Conservation (phyloP, 78 protist genomes). For the Dictyostelium firmibasis region DNA sequence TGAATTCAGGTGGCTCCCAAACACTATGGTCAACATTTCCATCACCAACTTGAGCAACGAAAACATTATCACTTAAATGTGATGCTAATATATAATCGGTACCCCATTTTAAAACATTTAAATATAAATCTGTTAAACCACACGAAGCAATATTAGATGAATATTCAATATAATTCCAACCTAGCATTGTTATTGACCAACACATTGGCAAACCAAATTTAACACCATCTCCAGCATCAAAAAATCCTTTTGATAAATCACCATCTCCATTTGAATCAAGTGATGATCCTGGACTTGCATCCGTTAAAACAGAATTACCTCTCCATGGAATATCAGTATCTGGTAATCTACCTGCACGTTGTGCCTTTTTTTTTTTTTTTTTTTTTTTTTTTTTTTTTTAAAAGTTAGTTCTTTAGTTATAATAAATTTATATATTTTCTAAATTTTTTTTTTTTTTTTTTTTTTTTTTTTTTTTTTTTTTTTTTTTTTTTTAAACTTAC, state of each 20-base stretch:
- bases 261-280: conserved; percentile 65
- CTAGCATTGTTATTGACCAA: conserved; percentile 46
- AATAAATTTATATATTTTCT: no score
- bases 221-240: conserved; percentile 19
- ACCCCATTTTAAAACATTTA: conserved; percentile 53
- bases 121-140: not conserved
- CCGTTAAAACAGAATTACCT: conserved; percentile 17
- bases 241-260: conserved; percentile 61
- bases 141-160: not conserved
- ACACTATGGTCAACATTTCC: conserved; percentile 56
- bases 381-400: no score
- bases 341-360: conserved; percentile 59
- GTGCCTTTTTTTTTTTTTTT: not conserved
- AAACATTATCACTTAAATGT: conserved; percentile 18
- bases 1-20: conserved; percentile 73
- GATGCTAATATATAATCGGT: conserved; percentile 54
- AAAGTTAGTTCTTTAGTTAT: no score
- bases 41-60: conserved; percentile 66
- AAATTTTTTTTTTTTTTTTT: no score
- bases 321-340: conserved; percentile 63
- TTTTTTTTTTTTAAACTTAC: not conserved
- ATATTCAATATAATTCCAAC: conserved; percentile 50
- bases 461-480: no score
- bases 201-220: conserved; percentile 39
- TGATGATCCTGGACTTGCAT: conserved; percentile 15